Conservation (phyloP, 2,329 filamentous ascomycete species). For the Microdochium paspali region DNA sequence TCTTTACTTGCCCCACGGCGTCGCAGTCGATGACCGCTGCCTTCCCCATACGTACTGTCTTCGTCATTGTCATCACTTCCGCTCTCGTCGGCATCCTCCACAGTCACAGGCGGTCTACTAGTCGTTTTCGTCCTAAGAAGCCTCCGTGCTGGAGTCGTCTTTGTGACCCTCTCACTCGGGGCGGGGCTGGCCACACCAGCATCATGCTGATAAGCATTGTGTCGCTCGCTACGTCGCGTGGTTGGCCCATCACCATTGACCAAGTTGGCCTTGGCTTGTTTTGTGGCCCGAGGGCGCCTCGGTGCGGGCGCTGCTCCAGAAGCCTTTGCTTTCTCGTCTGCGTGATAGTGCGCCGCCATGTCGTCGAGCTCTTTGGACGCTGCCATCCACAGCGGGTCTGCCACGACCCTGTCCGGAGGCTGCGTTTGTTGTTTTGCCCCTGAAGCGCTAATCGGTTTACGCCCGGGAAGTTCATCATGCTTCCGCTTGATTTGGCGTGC, state of each 20-base stretch:
- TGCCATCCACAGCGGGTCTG: not conserved
- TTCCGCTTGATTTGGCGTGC: not conserved
- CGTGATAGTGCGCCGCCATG: not conserved
- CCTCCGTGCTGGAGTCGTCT: not conserved
- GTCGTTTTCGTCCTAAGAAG: not conserved
- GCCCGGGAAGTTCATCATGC: not conserved
- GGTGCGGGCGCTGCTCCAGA: not conserved
- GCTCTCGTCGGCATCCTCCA: not conserved
- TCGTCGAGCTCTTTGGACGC: not conserved
- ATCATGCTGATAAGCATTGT: not conserved
- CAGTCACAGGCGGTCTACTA: not conserved
- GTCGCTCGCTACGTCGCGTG: not conserved
- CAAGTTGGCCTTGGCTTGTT: not conserved
- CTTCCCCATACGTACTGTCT: not conserved
- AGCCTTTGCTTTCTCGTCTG: not conserved
- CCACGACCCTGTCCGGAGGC: not conserved
- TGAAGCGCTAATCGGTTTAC: not conserved
- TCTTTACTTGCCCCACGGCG: not conserved
- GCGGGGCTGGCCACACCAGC: not conserved
- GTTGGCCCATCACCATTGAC: not conserved
- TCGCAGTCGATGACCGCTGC: not conserved
- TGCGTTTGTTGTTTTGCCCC: not conserved
- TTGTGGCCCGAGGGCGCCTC: not conserved
- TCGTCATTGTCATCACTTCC: not conserved
- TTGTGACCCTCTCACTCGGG: not conserved